These are phyloP conservation scores for Zalaria sp. DNA, from an alignment of 2,329 filamentous ascomycete genomes.

Conservation along the genomic window DNA sequence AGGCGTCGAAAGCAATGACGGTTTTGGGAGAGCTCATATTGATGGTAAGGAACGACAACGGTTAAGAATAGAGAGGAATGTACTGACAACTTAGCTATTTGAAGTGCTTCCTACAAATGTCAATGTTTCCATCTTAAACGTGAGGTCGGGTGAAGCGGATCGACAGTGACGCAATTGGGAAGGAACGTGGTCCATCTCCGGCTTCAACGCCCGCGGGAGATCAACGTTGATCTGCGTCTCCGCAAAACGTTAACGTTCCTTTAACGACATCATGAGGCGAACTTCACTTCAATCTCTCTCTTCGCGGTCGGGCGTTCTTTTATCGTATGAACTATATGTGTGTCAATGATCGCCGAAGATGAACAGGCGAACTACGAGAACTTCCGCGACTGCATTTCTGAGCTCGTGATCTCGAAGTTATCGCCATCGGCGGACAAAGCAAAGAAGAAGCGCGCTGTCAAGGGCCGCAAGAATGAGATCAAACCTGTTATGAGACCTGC, in stretches of 20 bases:
- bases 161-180: no score
- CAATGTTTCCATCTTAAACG: no score
- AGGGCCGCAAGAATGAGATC: constrained; percentile 24
- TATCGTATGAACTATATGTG: no score
- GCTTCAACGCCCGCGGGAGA: neutral
- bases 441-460: constrained; percentile 31
- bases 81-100: no score
- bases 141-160: no score
- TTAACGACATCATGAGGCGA: neutral
- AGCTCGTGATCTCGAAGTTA: constrained; percentile 50
- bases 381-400: constrained; percentile 63
- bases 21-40: constrained; percentile 12
- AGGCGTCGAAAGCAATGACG: constrained; percentile 59
- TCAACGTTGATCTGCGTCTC: neutral
- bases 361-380: constrained; percentile 45
- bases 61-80: no score
- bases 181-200: no score
- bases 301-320: no score
- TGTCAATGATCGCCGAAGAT: constrained; percentile 20
- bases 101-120: no score
- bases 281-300: no score
- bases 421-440: constrained; percentile 29
- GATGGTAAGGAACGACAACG: no score
- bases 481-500: constrained; percentile 17
- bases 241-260: neutral